phyloP scores from a whole-genome alignment of 129 eudicot species.

The Helichrysum umbraculigerum region DNA sequence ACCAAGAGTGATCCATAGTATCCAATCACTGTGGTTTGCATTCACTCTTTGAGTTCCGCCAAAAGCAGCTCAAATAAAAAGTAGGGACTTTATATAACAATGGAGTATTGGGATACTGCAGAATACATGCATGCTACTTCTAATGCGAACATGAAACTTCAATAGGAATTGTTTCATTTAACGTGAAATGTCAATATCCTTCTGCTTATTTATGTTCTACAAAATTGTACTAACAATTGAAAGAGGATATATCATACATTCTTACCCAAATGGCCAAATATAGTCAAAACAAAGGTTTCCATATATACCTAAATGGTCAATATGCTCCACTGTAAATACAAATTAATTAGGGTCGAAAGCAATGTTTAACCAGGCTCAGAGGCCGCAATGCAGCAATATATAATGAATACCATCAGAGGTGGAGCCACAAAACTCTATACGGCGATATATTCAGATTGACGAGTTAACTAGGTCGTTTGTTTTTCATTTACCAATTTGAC shows the following conservation, averaged over 20 bases:
- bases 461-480: too few relatives aligned
- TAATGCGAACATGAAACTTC: conserved; percentile 7
- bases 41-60: conserved; percentile 7
- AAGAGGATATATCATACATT: neutral
- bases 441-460: too few relatives aligned
- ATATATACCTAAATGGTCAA: too few relatives aligned
- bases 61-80: conserved; percentile 15
- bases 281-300: too few relatives aligned
- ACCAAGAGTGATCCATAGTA: neutral
- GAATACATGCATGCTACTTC: neutral
- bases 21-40: neutral
- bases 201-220: neutral
- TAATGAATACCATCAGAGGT: too few relatives aligned
- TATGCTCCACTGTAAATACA: too few relatives aligned
- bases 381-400: too few relatives aligned
- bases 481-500: too few relatives aligned
- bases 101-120: conserved; percentile 11
- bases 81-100: neutral
- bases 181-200: neutral
- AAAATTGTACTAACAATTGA: neutral
- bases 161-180: neutral
- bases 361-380: too few relatives aligned
- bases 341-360: too few relatives aligned
- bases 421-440: too few relatives aligned
- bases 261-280: too few relatives aligned